These are phyloP conservation scores for Quercus suber DNA, from an alignment of 306 rosid genomes.

Conservation along the genomic window DNA sequence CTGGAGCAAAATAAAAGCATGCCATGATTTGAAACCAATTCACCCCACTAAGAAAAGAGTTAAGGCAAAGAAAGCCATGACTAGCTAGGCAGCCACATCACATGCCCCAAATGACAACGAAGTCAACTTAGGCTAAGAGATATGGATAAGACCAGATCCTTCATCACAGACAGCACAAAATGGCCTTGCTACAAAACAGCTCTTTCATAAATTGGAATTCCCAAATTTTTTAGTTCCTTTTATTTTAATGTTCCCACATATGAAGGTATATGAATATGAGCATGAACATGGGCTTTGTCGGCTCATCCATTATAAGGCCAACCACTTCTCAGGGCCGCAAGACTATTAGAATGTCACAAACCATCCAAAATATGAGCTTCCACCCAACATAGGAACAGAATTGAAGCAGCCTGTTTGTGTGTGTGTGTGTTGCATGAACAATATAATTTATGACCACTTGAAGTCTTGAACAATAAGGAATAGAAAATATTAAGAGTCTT, in stretches of 20 bases:
- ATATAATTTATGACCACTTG: background rate
- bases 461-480: no score
- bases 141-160: background rate
- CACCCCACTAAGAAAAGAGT: no score
- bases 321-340: slow-evolving; percentile 11
- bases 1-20: background rate
- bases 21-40: no score
- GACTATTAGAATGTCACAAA: background rate
- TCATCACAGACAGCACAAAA: background rate
- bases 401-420: background rate
- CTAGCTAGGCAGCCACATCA: background rate
- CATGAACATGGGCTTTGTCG: slow-evolving; percentile 33
- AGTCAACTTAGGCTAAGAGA: background rate
- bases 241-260: background rate
- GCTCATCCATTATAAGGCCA: slow-evolving; percentile 8
- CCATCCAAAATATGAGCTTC: background rate
- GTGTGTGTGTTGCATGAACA: background rate
- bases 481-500: no score
- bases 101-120: background rate
- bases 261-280: slow-evolving; percentile 4
- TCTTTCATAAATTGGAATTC: background rate
- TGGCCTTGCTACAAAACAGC: background rate
- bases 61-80: no score
- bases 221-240: background rate
- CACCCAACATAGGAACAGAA: background rate